phyloP scores from a whole-genome alignment of 1,284 basidiomycete genomes.

The Trametes pubescens region DNA sequence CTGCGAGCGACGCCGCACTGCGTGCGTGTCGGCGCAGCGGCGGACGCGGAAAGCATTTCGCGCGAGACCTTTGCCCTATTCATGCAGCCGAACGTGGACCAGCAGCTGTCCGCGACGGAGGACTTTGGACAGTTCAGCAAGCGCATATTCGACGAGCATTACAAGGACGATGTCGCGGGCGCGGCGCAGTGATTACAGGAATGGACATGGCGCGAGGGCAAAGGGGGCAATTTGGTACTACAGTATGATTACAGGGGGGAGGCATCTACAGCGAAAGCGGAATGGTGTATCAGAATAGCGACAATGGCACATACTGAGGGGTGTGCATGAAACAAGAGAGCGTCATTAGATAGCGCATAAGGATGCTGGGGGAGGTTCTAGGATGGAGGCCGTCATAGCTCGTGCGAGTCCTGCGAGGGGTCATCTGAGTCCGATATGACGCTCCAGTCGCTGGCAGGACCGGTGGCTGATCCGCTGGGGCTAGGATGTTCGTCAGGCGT shows the following conservation, averaged over 20 bases:
- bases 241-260: slow-evolving; percentile 19
- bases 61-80: slow-evolving; percentile 90
- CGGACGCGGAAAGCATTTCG: slow-evolving; percentile 62
- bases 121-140: slow-evolving; percentile 93
- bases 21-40: slow-evolving; percentile 71
- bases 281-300: neutral
- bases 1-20: slow-evolving; percentile 92
- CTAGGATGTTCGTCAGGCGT: slow-evolving; percentile 52
- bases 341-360: slow-evolving; percentile 26
- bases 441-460: slow-evolving; percentile 79
- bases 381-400: slow-evolving; percentile 8
- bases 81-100: slow-evolving; percentile 89
- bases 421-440: slow-evolving; percentile 81
- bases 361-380: slow-evolving; percentile 19
- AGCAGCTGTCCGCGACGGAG: slow-evolving; percentile 69
- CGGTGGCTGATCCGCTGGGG: slow-evolving; percentile 60
- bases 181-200: slow-evolving; percentile 35
- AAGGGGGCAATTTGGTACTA: slow-evolving; percentile 7
- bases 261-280: slow-evolving; percentile 22
- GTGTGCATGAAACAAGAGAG: slow-evolving; percentile 1
- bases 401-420: slow-evolving; percentile 22
- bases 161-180: slow-evolving; percentile 48
- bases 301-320: neutral
- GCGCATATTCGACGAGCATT: slow-evolving; percentile 83
- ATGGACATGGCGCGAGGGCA: slow-evolving; percentile 13